A percentile compares a stretch with the other conserved stretches of the same genome.
Conservation (phyloP, 2,329 filamentous ascomycete species). For the Aspergillus versicolor region DNA sequence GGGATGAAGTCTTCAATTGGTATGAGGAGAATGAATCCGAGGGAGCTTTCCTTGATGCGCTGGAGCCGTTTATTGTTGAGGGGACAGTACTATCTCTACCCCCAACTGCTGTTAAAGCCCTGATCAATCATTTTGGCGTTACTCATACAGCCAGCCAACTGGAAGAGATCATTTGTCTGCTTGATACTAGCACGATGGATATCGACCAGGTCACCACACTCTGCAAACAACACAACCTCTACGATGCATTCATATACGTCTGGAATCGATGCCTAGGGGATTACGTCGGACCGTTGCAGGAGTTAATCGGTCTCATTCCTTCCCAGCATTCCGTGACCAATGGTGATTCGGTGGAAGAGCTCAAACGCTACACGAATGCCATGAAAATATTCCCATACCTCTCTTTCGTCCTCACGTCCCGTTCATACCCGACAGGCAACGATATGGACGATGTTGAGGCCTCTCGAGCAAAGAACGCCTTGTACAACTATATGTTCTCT, state of each 20-base stretch:
- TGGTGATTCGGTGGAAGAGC: conserved; percentile 54
- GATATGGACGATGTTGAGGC: conserved; percentile 71
- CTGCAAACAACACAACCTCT: conserved; percentile 88
- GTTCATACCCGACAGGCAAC: conserved; percentile 86
- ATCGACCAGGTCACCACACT: conserved; percentile 88
- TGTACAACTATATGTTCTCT: conserved; percentile 93
- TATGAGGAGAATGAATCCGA: conserved; percentile 75
- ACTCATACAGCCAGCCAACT: conserved; percentile 74
- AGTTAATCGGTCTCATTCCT: conserved; percentile 61
- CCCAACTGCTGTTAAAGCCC: conserved; percentile 78
- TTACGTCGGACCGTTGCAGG: conserved; percentile 85
- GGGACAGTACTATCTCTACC: conserved; percentile 72
- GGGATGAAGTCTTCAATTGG: conserved; percentile 85
- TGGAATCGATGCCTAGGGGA: conserved; percentile 91
- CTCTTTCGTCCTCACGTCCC: conserved; percentile 84
- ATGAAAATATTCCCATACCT: conserved; percentile 94
- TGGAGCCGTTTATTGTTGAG: conserved; percentile 86
- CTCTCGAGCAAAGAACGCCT: conserved; percentile 74
- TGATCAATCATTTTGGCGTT: conserved; percentile 77
- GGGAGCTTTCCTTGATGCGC: conserved; percentile 78
- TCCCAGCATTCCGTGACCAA: conserved; percentile 27
- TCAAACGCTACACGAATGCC: conserved; percentile 61
- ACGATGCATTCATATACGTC: conserved; percentile 93
- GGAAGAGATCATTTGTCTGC: conserved; percentile 91
- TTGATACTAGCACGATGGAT: conserved; percentile 87